Conservation (phyloP, 495 filamentous ascomycete species). For the Tirmania nivea region DNA sequence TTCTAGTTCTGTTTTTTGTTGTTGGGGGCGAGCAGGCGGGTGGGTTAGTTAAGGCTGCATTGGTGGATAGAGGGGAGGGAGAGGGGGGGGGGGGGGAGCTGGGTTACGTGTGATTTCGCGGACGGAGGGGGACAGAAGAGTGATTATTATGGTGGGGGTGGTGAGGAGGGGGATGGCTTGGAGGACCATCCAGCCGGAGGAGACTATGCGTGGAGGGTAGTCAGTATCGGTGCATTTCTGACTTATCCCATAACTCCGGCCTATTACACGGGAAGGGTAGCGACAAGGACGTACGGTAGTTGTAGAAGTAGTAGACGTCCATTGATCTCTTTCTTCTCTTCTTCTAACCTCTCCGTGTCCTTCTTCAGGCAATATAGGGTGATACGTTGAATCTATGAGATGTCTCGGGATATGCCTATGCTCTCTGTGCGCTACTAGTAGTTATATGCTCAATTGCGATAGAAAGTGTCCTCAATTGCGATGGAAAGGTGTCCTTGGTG, state of each 20-base stretch:
- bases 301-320: slow-evolving; percentile 20
- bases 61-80: not conserved
- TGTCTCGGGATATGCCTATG: too few relatives aligned
- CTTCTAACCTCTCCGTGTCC: not conserved
- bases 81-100: not conserved
- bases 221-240: not conserved
- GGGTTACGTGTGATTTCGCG: slow-evolving; percentile 32
- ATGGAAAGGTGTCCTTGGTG: too few relatives aligned
- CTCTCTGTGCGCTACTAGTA: too few relatives aligned
- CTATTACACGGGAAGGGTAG: not conserved
- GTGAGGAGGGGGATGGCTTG: slow-evolving; percentile 43
- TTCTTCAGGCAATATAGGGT: too few relatives aligned
- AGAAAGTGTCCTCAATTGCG: too few relatives aligned
- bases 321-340: slow-evolving; percentile 2
- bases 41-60: not conserved
- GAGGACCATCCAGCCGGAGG: slow-evolving; percentile 41
- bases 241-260: not conserved
- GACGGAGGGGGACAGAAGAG: slow-evolving; percentile 37
- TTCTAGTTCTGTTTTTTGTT: slow-evolving; percentile 35
- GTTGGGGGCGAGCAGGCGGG: not conserved
- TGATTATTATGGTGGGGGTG: slow-evolving; percentile 43
- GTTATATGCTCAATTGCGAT: too few relatives aligned
- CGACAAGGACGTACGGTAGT: slow-evolving; percentile 10
- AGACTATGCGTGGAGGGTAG: slow-evolving; percentile 7
- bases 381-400: too few relatives aligned